Evolutionary conservation across 1,284 basidiomycete species (phyloP).

Genomic region (Naganishia cerealis): DNA sequence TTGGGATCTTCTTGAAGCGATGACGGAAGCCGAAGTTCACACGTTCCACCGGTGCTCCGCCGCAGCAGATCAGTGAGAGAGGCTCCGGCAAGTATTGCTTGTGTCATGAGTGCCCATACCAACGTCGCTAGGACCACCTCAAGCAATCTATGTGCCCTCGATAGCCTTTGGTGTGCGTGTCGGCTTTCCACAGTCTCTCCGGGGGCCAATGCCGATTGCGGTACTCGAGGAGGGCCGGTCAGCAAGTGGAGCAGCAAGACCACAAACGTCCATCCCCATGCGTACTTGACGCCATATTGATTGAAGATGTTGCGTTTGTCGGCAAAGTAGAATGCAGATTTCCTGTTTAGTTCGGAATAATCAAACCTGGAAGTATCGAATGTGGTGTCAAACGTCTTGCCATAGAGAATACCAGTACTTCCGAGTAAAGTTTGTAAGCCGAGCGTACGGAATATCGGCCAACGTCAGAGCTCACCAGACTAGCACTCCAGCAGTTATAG

Average conservation of each 20-base stretch:
- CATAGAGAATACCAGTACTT: conserved; percentile 52
- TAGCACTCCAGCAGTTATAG: conserved; percentile 17
- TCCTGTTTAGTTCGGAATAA: conserved; percentile 56
- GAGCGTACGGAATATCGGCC: neutral
- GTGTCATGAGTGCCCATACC: conserved; percentile 31
- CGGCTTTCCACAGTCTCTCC: conserved; percentile 4
- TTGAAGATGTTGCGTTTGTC: conserved; percentile 80
- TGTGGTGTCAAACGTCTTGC: conserved; percentile 63
- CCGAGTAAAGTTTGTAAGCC: neutral
- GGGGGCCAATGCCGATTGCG: too few relatives aligned
- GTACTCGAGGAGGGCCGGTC: conserved; percentile 35
- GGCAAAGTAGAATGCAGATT: conserved; percentile 66
- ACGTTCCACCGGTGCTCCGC: conserved; percentile 24
- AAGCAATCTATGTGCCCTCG: conserved; percentile 22
- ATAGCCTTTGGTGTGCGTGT: conserved; percentile 15
- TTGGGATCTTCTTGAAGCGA: conserved; percentile 10
- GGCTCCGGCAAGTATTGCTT: conserved; percentile 22
- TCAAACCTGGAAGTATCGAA: conserved; percentile 59
- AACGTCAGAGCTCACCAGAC: conserved; percentile 1
- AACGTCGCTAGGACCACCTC: conserved; percentile 18
- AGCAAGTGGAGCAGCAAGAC: conserved; percentile 60
- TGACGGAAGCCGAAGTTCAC: conserved; percentile 28
- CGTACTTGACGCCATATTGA: conserved; percentile 79
- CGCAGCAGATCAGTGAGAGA: conserved; percentile 28
- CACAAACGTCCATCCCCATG: conserved; percentile 81